Evolutionary conservation across 192 early-diverging fungal genomes (phyloP).

Genomic region (Gryganskiella cystojenkinii): DNA sequence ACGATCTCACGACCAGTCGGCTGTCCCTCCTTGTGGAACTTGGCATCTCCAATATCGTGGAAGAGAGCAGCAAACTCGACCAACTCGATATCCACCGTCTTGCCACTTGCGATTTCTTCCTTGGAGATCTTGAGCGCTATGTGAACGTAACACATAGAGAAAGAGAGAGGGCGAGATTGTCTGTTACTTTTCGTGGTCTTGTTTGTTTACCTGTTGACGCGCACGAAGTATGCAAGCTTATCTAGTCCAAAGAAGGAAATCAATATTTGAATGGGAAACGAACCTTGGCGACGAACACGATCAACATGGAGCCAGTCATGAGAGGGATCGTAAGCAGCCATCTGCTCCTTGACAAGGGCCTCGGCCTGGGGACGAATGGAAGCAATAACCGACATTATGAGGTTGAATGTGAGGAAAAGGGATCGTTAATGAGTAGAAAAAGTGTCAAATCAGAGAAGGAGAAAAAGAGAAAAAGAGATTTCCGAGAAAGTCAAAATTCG

Average conservation of each 20-base stretch:
- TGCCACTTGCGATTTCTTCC: constrained; percentile 32
- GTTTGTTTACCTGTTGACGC: constrained; percentile 1
- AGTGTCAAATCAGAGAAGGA: not conserved
- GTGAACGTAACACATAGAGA: not conserved
- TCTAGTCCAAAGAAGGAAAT: not conserved
- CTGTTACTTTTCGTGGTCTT: not conserved
- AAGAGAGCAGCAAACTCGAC: constrained; percentile 75
- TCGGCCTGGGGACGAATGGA: constrained; percentile 54
- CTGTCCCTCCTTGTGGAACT: constrained; percentile 63
- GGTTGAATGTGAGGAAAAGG: not conserved
- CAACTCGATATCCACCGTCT: constrained; percentile 60
- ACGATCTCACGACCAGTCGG: constrained; percentile 64
- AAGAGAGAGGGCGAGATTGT: not conserved
- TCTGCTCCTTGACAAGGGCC: constrained; percentile 68
- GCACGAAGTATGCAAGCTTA: not conserved
- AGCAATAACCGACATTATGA: constrained; percentile 24
- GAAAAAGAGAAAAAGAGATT: not conserved
- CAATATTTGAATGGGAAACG: too few species aligned
- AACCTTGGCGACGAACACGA: constrained; percentile 70
- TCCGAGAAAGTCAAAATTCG: not conserved
- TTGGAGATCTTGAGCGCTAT: constrained; percentile 58
- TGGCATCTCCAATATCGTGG: constrained; percentile 77
- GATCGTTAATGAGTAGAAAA: not conserved
- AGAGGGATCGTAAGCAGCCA: constrained; percentile 73
- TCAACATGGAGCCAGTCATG: constrained; percentile 78